Base-by-base conservation (phyloP, 2,329 filamentous ascomycete species). In the Colletotrichum paranaense region DNA sequence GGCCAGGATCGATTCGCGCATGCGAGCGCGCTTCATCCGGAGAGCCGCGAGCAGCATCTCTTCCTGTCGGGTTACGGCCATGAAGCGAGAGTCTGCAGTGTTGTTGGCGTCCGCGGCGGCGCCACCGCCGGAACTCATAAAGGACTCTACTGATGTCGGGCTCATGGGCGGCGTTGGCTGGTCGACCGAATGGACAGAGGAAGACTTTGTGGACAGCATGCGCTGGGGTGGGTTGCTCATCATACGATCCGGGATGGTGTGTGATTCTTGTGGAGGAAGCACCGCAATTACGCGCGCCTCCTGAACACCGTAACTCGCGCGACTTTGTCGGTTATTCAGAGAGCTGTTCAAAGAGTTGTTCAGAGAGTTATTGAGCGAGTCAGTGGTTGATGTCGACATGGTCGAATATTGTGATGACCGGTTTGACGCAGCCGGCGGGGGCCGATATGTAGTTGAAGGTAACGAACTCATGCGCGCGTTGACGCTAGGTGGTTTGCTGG, bases 11-110 rank as follows among this genome's bases (percentile, higher is more conserved):
- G 83, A 84, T 74, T 88, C 85, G 2, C 87, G 86, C 86, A 89
- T 89, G n/a, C 83, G 82, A 3, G 88, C 86, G n/a, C 88, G 84
- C 81, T 89, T 90, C 76, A 87, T 85, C 9, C 89, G 85, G 55
- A 91, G 82, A 3, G 89, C 89, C 2, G 89, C 86, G 4, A 91
- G 82, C 0, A 91, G 82, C 84, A 90, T 86, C 79, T 91, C 88
- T 73, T 91, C 89, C 74, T 90, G 88, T 4, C 83, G 85, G 0
- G 88, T 90, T 22, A 91, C 88, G 1, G 88, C 87, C 86, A 91
- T 90, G 67, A 90, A 82, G 1, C 88, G 85, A 30, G 81, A 81
- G 53, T 84, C 79, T 32, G 81, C 80, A 42, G 82, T 79, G 22
- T 74, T 77, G 11, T 77, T 75, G 2, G 76, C 76, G 55, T 84